Evolutionary conservation across 306 rosid genomes (phyloP).

Genomic region (Senna siamea): DNA sequence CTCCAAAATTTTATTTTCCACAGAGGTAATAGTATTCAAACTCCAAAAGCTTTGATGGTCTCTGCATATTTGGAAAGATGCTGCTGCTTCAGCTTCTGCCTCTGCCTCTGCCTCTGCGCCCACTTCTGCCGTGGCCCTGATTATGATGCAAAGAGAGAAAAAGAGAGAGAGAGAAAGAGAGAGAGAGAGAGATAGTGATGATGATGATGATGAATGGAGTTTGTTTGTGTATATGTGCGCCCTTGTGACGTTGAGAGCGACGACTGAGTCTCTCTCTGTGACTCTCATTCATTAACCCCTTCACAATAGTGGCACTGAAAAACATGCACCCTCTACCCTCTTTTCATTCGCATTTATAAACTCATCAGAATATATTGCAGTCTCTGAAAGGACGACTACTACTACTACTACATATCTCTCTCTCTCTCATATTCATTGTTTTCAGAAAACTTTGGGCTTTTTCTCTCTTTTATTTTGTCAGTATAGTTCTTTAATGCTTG

Average conservation of each 20-base stretch:
- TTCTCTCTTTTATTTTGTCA: conserved; percentile 20
- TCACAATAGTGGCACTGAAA: conserved; percentile 87
- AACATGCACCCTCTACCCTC: conserved; percentile 48
- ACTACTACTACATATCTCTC: conserved; percentile 13
- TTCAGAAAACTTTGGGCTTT: neutral
- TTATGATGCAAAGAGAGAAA: conserved; percentile 48
- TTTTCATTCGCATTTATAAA: conserved; percentile 61
- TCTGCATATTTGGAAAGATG: conserved; percentile 69
- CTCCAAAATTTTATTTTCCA: no score
- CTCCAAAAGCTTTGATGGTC: conserved; percentile 60
- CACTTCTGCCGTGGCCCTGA: conserved; percentile 66
- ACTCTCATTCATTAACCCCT: conserved; percentile 49
- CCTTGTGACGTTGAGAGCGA: conserved; percentile 57
- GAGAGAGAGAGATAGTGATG: neutral
- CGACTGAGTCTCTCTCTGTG: conserved; percentile 54
- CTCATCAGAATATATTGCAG: conserved; percentile 47
- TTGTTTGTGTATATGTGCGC: conserved; percentile 57
- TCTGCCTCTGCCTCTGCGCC: conserved; percentile 40
- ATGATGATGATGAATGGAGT: conserved; percentile 50
- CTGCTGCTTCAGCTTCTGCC: conserved; percentile 42
- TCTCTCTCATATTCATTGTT: conserved; percentile 26
- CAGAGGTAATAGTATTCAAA: conserved; percentile 13
- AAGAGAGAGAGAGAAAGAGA: neutral
- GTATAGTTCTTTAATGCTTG: conserved; percentile 48
- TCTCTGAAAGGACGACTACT: conserved; percentile 11